phyloP scores from a whole-genome alignment of 805 yeast species.

The Candida ulmi region DNA sequence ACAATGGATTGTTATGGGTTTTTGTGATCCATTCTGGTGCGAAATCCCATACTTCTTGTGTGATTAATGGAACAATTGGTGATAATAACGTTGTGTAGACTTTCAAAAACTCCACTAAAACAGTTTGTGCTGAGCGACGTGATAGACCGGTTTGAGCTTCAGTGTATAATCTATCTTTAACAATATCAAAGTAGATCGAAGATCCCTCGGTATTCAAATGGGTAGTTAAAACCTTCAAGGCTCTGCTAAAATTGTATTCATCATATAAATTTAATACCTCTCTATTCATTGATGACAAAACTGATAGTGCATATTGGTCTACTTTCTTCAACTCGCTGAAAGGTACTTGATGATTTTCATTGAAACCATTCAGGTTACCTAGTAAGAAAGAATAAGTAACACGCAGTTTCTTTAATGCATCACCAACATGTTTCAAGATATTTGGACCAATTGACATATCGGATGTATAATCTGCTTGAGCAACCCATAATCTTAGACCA shows the following conservation, averaged over 20 bases:
- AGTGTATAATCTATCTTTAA: constrained; percentile 82
- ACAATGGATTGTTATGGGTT: constrained; percentile 12
- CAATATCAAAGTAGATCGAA: constrained; percentile 77
- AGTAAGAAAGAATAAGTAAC: constrained; percentile 74
- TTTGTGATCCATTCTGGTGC: constrained; percentile 27
- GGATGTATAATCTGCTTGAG: constrained; percentile 77
- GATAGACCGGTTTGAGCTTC: constrained; percentile 42
- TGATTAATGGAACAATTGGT: constrained; percentile 77
- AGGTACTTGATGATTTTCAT: constrained; percentile 27
- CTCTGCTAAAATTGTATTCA: constrained; percentile 60
- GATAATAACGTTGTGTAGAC: constrained; percentile 63
- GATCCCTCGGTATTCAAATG: constrained; percentile 76
- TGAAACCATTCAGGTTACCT: constrained; percentile 61
- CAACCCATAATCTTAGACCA: constrained; percentile 87
- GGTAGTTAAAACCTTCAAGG: constrained; percentile 59
- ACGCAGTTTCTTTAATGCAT: constrained; percentile 74
- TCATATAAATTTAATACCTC: constrained; percentile 42
- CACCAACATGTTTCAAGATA: constrained; percentile 69
- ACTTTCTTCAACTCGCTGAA: constrained; percentile 36
- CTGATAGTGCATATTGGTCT: constrained; percentile 61
- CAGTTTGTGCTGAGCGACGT: constrained; percentile 61
- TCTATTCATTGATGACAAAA: constrained; percentile 41
- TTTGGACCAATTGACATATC: constrained; percentile 75
- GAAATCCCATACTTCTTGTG: constrained; percentile 86
- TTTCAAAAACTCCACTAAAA: constrained; percentile 50